Base-by-base conservation (phyloP, 1,284 basidiomycete genomes). In the Rhodotorula sp. region DNA sequence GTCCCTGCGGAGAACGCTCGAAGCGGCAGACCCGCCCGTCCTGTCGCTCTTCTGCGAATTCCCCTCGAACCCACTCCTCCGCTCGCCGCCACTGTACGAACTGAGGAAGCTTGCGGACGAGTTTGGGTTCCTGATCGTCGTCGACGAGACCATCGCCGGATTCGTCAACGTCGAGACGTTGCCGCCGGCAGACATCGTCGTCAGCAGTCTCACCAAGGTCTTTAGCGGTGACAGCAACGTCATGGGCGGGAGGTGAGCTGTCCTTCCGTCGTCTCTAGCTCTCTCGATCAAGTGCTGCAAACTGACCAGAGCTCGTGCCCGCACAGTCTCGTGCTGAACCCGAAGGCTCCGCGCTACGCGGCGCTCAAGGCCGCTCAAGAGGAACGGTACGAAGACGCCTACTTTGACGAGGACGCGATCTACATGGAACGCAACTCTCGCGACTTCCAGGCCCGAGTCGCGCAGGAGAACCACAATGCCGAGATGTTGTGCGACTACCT, bases 371-470 rank as follows among this genome's bases (percentile, higher is more conserved):
- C 80, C 0, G 82, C 86, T 58, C 82, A 95, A 75, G 77, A 82
- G n/a, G 79, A 81, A 17, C 83, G 81, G 6, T 98, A 90, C 81
- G 91, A 96, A 80, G 95, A 99, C 79, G 84, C 84, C 37, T 96
- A 92, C 82, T 98, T 90, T 79, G 86, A 87, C 78, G 91, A 95
- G 81, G 96, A 99, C 79, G 93, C 93, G 46, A 88, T 98, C 65
- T 97, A 90, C 83, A 91, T 99, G 89, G 95, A 99, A 80, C 90
- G 95, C 76, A 99, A 99, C 82, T 96, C 93, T 29, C 91, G 95
- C 63, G 89, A 97, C 82, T 97, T 97, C 83, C 83, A 86, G 62
- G 83, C 83, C 15, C 90, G 95, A 66, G 86, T 95, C 74, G 84
- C 84, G 68, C 80, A 84, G 66, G 93, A 97, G 80, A 92, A 99